These are phyloP conservation scores for Voacanga thouarsii DNA, from an alignment of 257 asterid genomes.

Conservation along the genomic window DNA sequence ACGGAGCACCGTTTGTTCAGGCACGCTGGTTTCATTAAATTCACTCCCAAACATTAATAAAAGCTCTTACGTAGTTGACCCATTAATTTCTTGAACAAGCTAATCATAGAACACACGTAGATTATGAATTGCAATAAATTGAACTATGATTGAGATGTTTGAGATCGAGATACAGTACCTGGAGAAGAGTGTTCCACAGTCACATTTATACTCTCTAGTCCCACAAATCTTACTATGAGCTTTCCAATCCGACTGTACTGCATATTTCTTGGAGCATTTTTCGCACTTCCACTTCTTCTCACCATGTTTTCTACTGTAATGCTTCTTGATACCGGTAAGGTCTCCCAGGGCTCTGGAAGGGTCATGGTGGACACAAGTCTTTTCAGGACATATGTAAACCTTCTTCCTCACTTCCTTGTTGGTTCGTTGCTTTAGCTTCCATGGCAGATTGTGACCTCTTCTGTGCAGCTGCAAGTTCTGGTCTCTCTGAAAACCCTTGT, in stretches of 20 bases:
- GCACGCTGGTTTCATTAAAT: constrained; percentile 21
- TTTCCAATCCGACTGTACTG: constrained; percentile 96
- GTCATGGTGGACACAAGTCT: constrained; percentile 77
- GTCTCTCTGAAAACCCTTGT: constrained; percentile 95
- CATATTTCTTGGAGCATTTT: constrained; percentile 83
- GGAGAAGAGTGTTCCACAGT: constrained; percentile 96
- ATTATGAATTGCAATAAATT: constrained; percentile 1
- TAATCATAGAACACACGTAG: constrained; percentile 11
- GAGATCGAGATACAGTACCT: constrained; percentile 36
- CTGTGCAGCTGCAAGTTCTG: constrained; percentile 88
- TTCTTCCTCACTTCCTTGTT: constrained; percentile 69
- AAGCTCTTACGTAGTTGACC: constrained; percentile 1
- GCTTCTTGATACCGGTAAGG: constrained; percentile 82
- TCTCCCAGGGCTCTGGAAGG: constrained; percentile 85
- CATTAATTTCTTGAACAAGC: constrained; percentile 14
- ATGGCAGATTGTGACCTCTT: constrained; percentile 87
- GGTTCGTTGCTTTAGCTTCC: constrained; percentile 83
- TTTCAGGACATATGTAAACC: constrained; percentile 88
- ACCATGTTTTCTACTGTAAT: constrained; percentile 81
- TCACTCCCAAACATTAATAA: constrained; percentile 6
- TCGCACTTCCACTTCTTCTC: constrained; percentile 97
- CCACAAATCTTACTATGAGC: constrained; percentile 96
- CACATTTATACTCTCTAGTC: constrained; percentile 88
- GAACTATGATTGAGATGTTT: constrained; percentile 1
- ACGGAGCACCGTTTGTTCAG: not conserved